These are phyloP conservation scores for Pythium guiyangense DNA, from an alignment of 352 stramenopile species.

Conservation along the genomic window DNA sequence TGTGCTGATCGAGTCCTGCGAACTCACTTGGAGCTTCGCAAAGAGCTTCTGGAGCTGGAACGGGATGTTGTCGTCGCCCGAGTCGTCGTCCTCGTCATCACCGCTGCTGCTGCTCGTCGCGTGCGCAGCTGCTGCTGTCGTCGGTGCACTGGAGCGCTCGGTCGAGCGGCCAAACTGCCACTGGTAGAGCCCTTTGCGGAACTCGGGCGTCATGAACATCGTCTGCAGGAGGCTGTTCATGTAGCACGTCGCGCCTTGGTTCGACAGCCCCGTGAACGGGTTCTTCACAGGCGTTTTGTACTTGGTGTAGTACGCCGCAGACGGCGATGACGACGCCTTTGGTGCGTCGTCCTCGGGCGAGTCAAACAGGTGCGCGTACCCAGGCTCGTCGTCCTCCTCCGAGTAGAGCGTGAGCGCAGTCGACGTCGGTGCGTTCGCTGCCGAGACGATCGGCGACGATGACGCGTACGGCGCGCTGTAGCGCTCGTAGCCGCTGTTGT, in stretches of 20 bases:
- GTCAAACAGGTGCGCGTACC: constrained; percentile 54
- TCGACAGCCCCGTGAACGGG: constrained; percentile 76
- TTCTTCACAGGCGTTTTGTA: constrained; percentile 18
- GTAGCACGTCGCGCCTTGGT: constrained; percentile 92
- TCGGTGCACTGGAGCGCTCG: constrained; percentile 8
- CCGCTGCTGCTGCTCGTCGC: constrained; percentile 6
- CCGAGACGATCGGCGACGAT: constrained; percentile 5
- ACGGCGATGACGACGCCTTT: constrained; percentile 14
- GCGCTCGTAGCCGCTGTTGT: constrained; percentile 13
- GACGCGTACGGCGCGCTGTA: constrained; percentile 10
- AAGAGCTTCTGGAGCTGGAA: constrained; percentile 92
- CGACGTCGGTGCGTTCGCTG: constrained; percentile 20
- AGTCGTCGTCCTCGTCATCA: constrained; percentile 36
- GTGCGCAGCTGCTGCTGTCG: constrained; percentile 25
- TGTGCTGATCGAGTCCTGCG: constrained; percentile 62
- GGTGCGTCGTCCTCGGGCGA: constrained; percentile 20
- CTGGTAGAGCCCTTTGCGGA: constrained; percentile 79
- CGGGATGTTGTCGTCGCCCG: constrained; percentile 77
- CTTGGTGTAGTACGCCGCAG: constrained; percentile 6
- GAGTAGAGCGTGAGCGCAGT: constrained; percentile 45
- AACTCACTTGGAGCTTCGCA: constrained; percentile 83
- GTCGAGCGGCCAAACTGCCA: constrained; percentile 28
- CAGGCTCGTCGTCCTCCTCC: constrained; percentile 20
- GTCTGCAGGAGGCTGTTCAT: constrained; percentile 93
- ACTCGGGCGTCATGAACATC: constrained; percentile 89